A percentile compares a stretch with the other conserved stretches of the same genome.
phyloP scores from a whole-genome alignment of 106 monocot species.

The Posidonia australis region DNA sequence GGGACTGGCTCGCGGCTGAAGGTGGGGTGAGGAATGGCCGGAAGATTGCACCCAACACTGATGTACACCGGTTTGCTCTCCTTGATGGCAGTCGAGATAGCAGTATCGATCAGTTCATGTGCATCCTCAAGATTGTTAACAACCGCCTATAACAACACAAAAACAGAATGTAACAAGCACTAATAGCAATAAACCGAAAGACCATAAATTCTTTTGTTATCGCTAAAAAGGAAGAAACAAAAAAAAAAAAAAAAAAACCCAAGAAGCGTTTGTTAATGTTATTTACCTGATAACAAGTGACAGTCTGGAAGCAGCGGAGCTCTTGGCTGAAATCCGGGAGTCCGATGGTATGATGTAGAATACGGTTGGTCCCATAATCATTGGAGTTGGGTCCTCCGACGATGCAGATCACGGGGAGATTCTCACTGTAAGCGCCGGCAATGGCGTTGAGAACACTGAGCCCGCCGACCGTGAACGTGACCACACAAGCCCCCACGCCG shows the following conservation, averaged over 20 bases:
- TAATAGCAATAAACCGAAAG: too few relatives aligned
- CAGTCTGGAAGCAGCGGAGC: too few relatives aligned
- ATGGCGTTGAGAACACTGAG: slow-evolving; percentile 31
- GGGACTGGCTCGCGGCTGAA: slow-evolving; percentile 15
- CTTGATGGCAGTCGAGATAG: slow-evolving; percentile 14
- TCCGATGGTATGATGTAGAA: slow-evolving; percentile 32
- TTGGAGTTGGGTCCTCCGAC: slow-evolving; percentile 31
- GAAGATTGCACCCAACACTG: slow-evolving; percentile 15
- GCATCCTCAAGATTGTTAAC: slow-evolving; percentile 16
- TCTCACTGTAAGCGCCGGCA: slow-evolving; percentile 27
- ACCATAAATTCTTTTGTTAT: too few relatives aligned
- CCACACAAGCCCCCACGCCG: slow-evolving; percentile 26
- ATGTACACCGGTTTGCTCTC: slow-evolving; percentile 17
- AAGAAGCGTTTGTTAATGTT: too few relatives aligned
- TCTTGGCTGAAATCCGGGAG: too few relatives aligned
- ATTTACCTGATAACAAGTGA: too few relatives aligned
- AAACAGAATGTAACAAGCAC: too few relatives aligned
- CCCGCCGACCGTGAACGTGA: slow-evolving; percentile 30
- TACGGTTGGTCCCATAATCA: slow-evolving; percentile 34
- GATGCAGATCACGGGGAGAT: slow-evolving; percentile 23
- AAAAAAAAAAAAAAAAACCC: too few relatives aligned
- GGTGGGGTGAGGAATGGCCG: slow-evolving; percentile 17
- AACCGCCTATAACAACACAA: slow-evolving; percentile 9
- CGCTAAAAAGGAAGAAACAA: too few relatives aligned
- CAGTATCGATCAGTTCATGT: slow-evolving; percentile 15